Evolutionary conservation across 345 rosid genomes (phyloP).

Genomic region (Litchi chinensis): DNA sequence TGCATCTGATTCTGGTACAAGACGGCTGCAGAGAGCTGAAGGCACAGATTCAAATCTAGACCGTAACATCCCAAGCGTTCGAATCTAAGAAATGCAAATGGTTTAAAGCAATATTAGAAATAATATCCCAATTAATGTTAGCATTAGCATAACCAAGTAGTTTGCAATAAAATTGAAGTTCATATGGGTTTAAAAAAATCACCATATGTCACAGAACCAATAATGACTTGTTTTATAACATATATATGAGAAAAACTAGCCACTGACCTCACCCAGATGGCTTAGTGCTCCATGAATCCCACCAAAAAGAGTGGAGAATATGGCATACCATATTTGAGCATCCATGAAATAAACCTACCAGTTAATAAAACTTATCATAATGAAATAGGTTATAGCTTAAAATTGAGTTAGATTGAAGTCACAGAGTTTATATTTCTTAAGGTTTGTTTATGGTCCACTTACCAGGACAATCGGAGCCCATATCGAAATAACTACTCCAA

Average conservation of each 20-base stretch:
- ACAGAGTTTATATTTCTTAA: conserved; percentile 20
- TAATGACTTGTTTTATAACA: not conserved
- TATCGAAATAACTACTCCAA: conserved; percentile 84
- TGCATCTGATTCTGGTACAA: conserved; percentile 58
- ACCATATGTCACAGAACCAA: not conserved
- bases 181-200: not conserved
- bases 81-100: conserved; percentile 55
- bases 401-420: conserved; percentile 1
- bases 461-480: conserved; percentile 95
- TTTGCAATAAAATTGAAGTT: not conserved
- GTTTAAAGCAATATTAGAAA: conserved; percentile 24
- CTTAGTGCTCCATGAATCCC: conserved; percentile 95
- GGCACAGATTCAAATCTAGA: conserved; percentile 85
- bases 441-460: conserved; percentile 34
- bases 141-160: conserved; percentile 8
- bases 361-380: conserved; percentile 25
- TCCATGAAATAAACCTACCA: conserved; percentile 92
- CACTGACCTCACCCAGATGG: conserved; percentile 95
- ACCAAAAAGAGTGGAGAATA: conserved; percentile 91
- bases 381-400: not conserved
- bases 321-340: conserved; percentile 97
- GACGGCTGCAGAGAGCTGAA: conserved; percentile 56
- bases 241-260: conserved; percentile 14
- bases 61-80: conserved; percentile 93
- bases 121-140: conserved; percentile 7